These are phyloP conservation scores for Chaetomiaceae sp. DNA, from an alignment of 2,329 filamentous ascomycete species.

Conservation along the genomic window DNA sequence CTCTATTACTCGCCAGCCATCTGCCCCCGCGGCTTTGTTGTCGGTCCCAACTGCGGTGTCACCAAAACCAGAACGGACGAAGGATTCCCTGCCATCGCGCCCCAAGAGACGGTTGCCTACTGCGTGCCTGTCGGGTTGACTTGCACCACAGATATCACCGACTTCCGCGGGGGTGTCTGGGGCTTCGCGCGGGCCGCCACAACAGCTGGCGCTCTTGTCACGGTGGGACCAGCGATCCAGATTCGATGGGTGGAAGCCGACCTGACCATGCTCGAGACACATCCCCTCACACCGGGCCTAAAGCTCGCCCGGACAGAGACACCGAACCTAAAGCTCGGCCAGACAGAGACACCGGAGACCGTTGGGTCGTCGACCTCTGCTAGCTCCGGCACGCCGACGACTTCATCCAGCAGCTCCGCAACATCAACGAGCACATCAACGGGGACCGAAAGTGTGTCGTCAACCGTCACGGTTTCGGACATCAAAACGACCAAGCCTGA, in stretches of 20 bases:
- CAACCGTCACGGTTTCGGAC: background rate
- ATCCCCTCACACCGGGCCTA: slow-evolving; percentile 34
- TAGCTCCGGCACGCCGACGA: background rate
- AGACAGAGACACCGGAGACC: too few species aligned
- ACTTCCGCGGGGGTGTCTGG: slow-evolving; percentile 38
- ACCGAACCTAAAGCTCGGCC: background rate
- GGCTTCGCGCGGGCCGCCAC: slow-evolving; percentile 28
- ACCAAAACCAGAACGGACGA: slow-evolving; percentile 27
- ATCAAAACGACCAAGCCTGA: background rate
- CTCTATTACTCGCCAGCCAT: slow-evolving; percentile 38
- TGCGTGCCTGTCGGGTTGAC: slow-evolving; percentile 33
- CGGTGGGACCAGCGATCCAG: slow-evolving; percentile 36
- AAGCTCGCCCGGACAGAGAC: slow-evolving; percentile 17
- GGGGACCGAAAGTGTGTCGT: background rate
- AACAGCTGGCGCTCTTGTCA: slow-evolving; percentile 21
- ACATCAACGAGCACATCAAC: too few species aligned
- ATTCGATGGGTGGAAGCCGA: slow-evolving; percentile 36
- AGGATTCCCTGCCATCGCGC: slow-evolving; percentile 29
- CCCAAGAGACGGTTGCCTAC: slow-evolving; percentile 31
- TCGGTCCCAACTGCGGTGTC: slow-evolving; percentile 30
- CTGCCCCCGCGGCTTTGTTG: slow-evolving; percentile 35
- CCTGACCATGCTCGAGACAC: slow-evolving; percentile 32
- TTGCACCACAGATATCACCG: slow-evolving; percentile 38
- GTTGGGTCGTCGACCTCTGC: too few species aligned
- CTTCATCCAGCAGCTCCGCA: too few species aligned